phyloP scores from a whole-genome alignment of 257 asterid species.

The Lycium barbarum region DNA sequence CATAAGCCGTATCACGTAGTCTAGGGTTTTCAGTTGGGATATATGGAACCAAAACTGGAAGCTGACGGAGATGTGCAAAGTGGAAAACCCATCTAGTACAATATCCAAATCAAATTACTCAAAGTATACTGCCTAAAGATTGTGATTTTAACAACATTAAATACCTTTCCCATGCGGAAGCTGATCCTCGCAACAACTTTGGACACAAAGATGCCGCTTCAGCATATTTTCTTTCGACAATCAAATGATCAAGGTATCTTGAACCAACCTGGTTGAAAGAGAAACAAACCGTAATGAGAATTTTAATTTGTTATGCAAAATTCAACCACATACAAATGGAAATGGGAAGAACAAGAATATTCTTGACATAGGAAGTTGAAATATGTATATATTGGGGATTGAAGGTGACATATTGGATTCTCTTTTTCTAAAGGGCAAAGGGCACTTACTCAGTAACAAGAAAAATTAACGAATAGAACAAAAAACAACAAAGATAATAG shows the following conservation, averaged over 20 bases:
- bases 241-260: conserved; percentile 92
- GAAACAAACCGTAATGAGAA: conserved; percentile 28
- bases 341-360: not conserved
- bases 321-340: not conserved
- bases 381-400: not conserved
- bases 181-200: conserved; percentile 86
- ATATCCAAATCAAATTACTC: conserved; percentile 39
- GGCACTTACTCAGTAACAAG: not conserved
- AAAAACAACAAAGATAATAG: not conserved
- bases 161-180: conserved; percentile 99
- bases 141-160: conserved; percentile 19
- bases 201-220: conserved; percentile 99
- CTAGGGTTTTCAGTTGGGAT: conserved; percentile 97
- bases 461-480: not conserved
- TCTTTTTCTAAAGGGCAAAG: not conserved
- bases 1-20: conserved; percentile 96
- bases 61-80: conserved; percentile 99
- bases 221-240: conserved; percentile 91
- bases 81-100: conserved; percentile 92
- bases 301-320: not conserved
- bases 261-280: conserved; percentile 73
- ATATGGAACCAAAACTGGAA: conserved; percentile 93
- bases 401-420: not conserved
- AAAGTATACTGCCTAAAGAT: conserved; percentile 28
- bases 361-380: not conserved